These are phyloP conservation scores for Hymenoscyphus infarciens DNA, from an alignment of 2,329 filamentous ascomycete species.

Conservation along the genomic window DNA sequence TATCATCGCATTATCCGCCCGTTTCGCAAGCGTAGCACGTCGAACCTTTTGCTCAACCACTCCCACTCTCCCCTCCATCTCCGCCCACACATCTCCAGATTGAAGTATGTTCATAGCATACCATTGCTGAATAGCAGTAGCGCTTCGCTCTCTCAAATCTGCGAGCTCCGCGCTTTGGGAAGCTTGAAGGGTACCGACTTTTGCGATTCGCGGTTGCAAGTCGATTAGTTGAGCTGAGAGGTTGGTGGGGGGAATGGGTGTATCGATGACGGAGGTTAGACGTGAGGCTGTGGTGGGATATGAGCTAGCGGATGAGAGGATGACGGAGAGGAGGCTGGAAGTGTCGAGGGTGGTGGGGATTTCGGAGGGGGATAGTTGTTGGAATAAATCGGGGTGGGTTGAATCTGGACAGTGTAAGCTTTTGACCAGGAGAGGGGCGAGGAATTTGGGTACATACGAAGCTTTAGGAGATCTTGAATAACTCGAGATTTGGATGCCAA, in stretches of 20 bases:
- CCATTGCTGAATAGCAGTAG: slow-evolving; percentile 33
- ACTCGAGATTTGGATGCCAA: slow-evolving; percentile 30
- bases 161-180: slow-evolving; percentile 32
- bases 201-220: slow-evolving; percentile 33
- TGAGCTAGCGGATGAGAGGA: slow-evolving; percentile 34
- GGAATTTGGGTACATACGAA: slow-evolving; percentile 26
- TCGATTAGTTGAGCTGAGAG: slow-evolving; percentile 34
- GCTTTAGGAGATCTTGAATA: slow-evolving; percentile 33
- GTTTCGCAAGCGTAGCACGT: slow-evolving; percentile 20
- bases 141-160: slow-evolving; percentile 31
- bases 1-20: slow-evolving; percentile 7
- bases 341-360: slow-evolving; percentile 32
- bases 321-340: slow-evolving; percentile 28
- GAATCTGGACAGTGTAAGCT: slow-evolving; percentile 29
- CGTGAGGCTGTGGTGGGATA: slow-evolving; percentile 35
- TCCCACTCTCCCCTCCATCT: slow-evolving; percentile 32
- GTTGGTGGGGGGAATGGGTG: slow-evolving; percentile 32
- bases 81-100: slow-evolving; percentile 35
- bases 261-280: slow-evolving; percentile 34
- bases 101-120: slow-evolving; percentile 32
- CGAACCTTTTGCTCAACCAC: slow-evolving; percentile 31
- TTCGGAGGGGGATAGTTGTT: slow-evolving; percentile 26
- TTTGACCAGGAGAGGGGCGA: not conserved
- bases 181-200: slow-evolving; percentile 32
- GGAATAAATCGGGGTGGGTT: slow-evolving; percentile 35